phyloP scores from a whole-genome alignment of 257 asterid genomes.

The Coffea canephora region DNA sequence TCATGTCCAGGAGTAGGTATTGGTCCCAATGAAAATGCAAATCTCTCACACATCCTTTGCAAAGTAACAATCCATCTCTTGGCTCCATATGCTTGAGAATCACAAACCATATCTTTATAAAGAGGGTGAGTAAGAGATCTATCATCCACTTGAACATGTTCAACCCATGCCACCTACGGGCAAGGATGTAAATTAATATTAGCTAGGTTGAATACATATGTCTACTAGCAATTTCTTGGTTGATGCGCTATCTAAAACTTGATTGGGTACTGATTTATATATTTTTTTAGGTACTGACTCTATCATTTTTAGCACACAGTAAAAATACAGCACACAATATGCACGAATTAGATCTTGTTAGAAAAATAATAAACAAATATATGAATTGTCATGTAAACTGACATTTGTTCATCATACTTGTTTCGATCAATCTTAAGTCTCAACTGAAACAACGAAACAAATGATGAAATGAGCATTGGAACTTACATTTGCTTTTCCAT shows the following conservation, averaged over 20 bases:
- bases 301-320: neutral
- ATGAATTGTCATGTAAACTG: neutral
- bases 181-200: neutral
- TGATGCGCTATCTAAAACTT: too few relatives aligned
- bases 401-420: too few relatives aligned
- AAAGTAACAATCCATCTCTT: conserved; percentile 60
- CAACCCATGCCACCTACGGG: conserved; percentile 74
- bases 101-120: conserved; percentile 50
- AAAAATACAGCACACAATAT: too few relatives aligned
- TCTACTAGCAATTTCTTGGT: too few relatives aligned
- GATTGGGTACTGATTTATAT: too few relatives aligned
- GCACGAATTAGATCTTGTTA: neutral
- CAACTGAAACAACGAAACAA: neutral
- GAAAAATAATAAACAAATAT: neutral
- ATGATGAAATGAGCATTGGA: neutral
- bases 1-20: conserved; percentile 28
- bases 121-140: conserved; percentile 46
- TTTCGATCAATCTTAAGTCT: neutral
- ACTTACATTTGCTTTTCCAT: conserved; percentile 59
- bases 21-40: conserved; percentile 41
- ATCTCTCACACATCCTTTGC: conserved; percentile 61
- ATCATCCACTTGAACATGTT: conserved; percentile 77
- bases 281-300: neutral
- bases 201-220: neutral
- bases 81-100: conserved; percentile 69